Percentiles rank a stretch among this genome's conserved stretches.
These are phyloP conservation scores for Capsicum pubescens DNA, from an alignment of 257 asterid genomes.

Conservation along the genomic window DNA sequence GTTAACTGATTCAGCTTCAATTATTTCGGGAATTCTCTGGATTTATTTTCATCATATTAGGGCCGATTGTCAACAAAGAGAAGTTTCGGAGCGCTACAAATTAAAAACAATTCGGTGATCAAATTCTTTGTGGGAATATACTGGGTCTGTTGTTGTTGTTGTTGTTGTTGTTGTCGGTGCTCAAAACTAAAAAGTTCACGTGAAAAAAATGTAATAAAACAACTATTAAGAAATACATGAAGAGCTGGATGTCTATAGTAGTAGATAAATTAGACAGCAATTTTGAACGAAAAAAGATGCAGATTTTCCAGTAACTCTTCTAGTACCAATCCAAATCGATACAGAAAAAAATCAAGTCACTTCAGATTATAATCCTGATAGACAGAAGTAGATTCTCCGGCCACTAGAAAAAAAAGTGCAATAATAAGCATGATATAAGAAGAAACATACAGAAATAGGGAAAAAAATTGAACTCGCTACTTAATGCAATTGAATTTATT, in stretches of 20 bases:
- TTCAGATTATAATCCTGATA: not conserved
- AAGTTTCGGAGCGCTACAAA: slow-evolving; percentile 15
- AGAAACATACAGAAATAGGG: too few species aligned
- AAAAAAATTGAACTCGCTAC: too few species aligned
- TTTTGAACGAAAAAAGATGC: not conserved
- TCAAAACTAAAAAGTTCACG: not conserved
- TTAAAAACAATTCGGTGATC: not conserved
- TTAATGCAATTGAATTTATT: slow-evolving; percentile 13
- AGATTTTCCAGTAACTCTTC: slow-evolving; percentile 20
- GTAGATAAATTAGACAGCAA: slow-evolving; percentile 23
- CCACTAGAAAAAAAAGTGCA: too few species aligned
- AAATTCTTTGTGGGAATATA: not conserved
- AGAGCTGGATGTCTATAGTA: not conserved
- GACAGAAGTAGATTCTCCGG: too few species aligned
- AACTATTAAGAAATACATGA: not conserved
- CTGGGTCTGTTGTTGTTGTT: too few species aligned
- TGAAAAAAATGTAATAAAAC: slow-evolving; percentile 1
- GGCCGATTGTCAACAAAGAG: not conserved
- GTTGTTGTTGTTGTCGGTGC: too few species aligned
- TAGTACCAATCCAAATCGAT: slow-evolving; percentile 21
- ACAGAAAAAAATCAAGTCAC: not conserved
- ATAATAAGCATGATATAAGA: too few species aligned
- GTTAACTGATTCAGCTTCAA: slow-evolving; percentile 12
- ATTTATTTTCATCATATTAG: not conserved
- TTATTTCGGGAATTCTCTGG: not conserved